Evolutionary conservation across 345 rosid genomes (phyloP), one percentile per base, ranked within the genome.

Genomic region (Salix purpurea): DNA sequence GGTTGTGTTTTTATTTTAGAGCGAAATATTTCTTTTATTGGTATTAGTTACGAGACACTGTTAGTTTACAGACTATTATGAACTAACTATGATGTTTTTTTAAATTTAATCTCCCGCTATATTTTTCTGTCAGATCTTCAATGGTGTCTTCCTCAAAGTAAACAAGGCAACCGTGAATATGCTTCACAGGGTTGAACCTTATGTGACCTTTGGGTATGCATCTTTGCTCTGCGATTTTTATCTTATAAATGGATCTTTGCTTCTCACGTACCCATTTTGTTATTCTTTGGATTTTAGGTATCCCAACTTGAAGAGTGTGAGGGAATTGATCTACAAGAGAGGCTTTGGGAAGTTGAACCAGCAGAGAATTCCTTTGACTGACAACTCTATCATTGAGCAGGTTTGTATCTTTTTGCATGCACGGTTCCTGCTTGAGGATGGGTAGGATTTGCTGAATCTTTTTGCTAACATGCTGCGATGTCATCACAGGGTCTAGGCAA

Each of bases 181-280:
- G 99, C 90, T 95, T 50, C 97, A 89, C 76, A 83, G 97, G 65
- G 97, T 95, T 81, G 97, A 91, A 77, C 99, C 97, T 23, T 95
- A 93, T 83, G 99, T 93, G 70, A 93, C 99, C 14, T 95, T 83
- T 23, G 99, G 99, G 98, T 94, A 88, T 72, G 46, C 28, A 15
- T 18, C 10, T 18, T 36, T 16, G 4, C 28, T 24, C 44, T 24
- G 0, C 1, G 1, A 9, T 19, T 32, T 64, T 2, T 0, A 16
- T 15, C 21, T 67, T 6, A 12, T 13, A 14, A 46, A 60, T 64
- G 26, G 28, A 30, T 42, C 9, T 21, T 39, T 69, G n/a, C 6
- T 36, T 21, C 16, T 13, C 44, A 42, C 64, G 58, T 30, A 18
- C 62, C 66, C 2, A n/a, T 9, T 0, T 23, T 16, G 26, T 10